These are phyloP conservation scores for Penicillium tannophilum DNA, from an alignment of 495 filamentous ascomycete genomes.

Conservation along the genomic window DNA sequence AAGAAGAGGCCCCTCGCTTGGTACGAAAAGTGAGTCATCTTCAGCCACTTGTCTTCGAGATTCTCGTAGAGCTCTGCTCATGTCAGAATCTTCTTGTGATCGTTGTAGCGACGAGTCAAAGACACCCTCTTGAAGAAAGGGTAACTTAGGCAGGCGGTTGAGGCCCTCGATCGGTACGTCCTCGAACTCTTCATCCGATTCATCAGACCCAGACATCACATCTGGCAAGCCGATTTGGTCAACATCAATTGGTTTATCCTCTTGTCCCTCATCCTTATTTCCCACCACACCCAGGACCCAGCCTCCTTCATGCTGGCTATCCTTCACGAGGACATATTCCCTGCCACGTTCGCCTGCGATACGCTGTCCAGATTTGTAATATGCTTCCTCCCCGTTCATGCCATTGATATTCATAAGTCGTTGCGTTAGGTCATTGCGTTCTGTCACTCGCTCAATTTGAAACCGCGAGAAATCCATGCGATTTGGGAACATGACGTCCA, in stretches of 20 bases:
- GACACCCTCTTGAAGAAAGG: conserved; percentile 40
- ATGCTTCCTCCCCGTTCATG: conserved; percentile 74
- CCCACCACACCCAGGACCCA: conserved; percentile 95
- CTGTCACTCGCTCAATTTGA: conserved; percentile 89
- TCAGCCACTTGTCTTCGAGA: conserved; percentile 30
- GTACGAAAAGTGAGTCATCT: conserved; percentile 70
- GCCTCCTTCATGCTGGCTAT: conserved; percentile 92
- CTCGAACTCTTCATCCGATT: conserved; percentile 74
- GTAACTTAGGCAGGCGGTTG: conserved; percentile 78
- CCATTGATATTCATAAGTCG: conserved; percentile 92
- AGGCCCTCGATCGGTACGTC: conserved; percentile 94
- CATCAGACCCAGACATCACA: conserved; percentile 47
- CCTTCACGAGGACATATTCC: conserved; percentile 95
- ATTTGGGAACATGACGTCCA: conserved; percentile 94
- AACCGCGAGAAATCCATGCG: conserved; percentile 97
- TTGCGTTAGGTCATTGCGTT: conserved; percentile 94
- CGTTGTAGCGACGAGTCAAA: conserved; percentile 42
- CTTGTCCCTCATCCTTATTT: conserved; percentile 72
- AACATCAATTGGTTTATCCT: conserved; percentile 85
- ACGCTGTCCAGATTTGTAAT: conserved; percentile 63
- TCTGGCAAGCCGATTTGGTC: conserved; percentile 63
- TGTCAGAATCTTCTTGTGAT: conserved; percentile 42
- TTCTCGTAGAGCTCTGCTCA: conserved; percentile 48
- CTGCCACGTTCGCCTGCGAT: conserved; percentile 88
- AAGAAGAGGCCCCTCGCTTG: conserved; percentile 38